Percentiles rank a stretch among this genome's conserved stretches.
phyloP scores from a whole-genome alignment of 2,329 filamentous ascomycete species.

The Aureobasidium uvarum region DNA sequence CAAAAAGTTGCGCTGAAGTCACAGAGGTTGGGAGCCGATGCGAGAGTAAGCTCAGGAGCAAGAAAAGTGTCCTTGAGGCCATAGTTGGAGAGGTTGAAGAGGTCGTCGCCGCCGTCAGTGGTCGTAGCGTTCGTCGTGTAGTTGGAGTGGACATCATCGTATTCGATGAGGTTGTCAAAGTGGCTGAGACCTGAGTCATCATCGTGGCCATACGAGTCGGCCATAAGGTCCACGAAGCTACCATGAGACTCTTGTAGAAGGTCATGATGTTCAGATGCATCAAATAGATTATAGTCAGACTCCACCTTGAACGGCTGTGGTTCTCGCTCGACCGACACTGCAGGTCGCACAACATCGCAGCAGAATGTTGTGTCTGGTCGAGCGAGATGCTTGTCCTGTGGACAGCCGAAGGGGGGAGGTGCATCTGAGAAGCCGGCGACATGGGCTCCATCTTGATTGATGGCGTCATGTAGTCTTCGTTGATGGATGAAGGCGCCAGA shows the following conservation, averaged over 20 bases:
- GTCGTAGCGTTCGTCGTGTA: conserved; percentile 23
- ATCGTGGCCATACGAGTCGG: conserved; percentile 38
- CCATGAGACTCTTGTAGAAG: conserved; percentile 37
- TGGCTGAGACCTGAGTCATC: conserved; percentile 24
- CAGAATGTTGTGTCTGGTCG: conserved; percentile 99
- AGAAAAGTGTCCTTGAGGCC: conserved; percentile 26
- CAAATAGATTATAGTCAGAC: conserved; percentile 34
- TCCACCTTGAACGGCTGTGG: conserved; percentile 28
- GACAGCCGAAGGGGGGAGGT: conserved; percentile 17
- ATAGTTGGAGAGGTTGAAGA: conserved; percentile 24
- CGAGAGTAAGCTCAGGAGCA: conserved; percentile 26
- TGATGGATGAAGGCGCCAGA: conserved; percentile 27
- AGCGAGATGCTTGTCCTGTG: conserved; percentile 47
- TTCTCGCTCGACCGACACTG: conserved; percentile 81
- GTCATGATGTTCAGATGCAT: conserved; percentile 37
- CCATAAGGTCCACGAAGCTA: conserved; percentile 39
- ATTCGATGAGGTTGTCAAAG: conserved; percentile 27
- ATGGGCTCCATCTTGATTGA: conserved; percentile 31
- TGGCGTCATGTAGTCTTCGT: conserved; percentile 30
- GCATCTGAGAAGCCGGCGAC: conserved; percentile 24
- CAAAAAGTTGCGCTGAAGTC: conserved; percentile 30
- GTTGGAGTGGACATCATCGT: conserved; percentile 19
- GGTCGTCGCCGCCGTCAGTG: conserved; percentile 4
- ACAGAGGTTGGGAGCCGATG: conserved; percentile 27
- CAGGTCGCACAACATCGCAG: conserved; percentile 99